phyloP scores from a whole-genome alignment of 108 stramenopile genomes.

The Schizochytrium sp. region DNA sequence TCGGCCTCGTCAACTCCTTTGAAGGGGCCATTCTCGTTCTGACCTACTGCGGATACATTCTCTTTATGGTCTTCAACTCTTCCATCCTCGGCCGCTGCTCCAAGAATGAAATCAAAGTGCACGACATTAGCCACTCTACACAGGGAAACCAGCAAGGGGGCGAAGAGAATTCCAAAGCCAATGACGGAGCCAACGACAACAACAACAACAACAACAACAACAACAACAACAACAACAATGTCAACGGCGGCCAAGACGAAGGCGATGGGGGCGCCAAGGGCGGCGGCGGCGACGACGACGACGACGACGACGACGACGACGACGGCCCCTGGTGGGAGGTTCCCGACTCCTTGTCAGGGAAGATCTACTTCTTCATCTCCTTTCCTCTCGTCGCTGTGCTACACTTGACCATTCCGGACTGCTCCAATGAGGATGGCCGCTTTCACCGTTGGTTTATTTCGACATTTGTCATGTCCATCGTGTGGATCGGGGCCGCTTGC shows the following conservation, averaged over 20 bases:
- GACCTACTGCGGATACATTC: slow-evolving; percentile 29
- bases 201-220: neutral
- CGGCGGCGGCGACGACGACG: neutral
- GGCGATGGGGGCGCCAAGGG: neutral
- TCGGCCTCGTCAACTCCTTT: neutral
- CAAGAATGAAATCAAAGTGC: neutral
- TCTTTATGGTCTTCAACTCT: slow-evolving; percentile 29
- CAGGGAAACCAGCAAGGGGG: neutral
- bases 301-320: slow-evolving; percentile 12
- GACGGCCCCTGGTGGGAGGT: neutral
- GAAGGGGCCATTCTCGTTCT: slow-evolving; percentile 27
- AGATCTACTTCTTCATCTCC: neutral
- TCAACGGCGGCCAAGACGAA: neutral
- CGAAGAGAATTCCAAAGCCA: neutral
- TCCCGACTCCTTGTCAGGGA: neutral
- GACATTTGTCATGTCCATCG: slow-evolving; percentile 18
- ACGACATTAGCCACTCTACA: neutral
- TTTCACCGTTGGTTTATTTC: neutral
- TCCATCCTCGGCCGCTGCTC: neutral
- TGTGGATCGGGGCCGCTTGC: slow-evolving; percentile 24
- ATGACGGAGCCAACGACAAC: neutral
- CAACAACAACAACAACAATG: neutral
- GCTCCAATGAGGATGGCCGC: neutral
- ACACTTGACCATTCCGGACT: neutral
- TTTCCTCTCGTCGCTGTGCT: neutral